Evolutionary conservation across 805 yeast species (phyloP).

Genomic region (Tetrapisispora fleetii): DNA sequence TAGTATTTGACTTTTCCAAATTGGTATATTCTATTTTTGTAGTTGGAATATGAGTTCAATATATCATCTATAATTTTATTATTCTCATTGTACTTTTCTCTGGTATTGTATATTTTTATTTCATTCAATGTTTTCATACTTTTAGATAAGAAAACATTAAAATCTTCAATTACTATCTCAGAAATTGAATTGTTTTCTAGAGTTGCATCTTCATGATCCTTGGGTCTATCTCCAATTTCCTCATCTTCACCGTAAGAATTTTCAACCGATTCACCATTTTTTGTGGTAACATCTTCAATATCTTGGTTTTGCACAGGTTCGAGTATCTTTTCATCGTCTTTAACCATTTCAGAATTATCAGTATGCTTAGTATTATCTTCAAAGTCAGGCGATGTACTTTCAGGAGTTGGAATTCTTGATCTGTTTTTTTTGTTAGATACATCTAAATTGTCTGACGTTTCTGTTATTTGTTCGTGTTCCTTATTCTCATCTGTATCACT

Average conservation of each 20-base stretch:
- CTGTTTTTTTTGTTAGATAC: neutral
- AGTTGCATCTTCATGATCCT: neutral
- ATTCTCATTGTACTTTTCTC: neutral
- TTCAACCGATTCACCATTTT: neutral
- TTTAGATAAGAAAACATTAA: neutral
- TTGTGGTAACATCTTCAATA: neutral
- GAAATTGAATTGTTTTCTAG: neutral
- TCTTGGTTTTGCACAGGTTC: neutral
- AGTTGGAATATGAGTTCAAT: slow-evolving; percentile 8
- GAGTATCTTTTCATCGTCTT: neutral
- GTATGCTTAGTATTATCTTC: neutral
- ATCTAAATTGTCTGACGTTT: neutral
- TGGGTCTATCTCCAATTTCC: neutral
- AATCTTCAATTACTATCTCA: neutral
- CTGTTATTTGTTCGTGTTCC: neutral
- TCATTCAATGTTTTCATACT: neutral
- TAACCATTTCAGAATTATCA: neutral
- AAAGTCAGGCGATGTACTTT: neutral
- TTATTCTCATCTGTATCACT: neutral
- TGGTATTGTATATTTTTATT: neutral
- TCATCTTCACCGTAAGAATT: neutral
- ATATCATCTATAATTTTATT: slow-evolving; percentile 2
- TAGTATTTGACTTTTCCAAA: slow-evolving; percentile 12
- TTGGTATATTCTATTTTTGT: slow-evolving; percentile 10
- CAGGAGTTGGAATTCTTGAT: neutral